Evolutionary conservation across 2,329 filamentous ascomycete genomes (phyloP).

Genomic region (Ophiostoma piceae): DNA sequence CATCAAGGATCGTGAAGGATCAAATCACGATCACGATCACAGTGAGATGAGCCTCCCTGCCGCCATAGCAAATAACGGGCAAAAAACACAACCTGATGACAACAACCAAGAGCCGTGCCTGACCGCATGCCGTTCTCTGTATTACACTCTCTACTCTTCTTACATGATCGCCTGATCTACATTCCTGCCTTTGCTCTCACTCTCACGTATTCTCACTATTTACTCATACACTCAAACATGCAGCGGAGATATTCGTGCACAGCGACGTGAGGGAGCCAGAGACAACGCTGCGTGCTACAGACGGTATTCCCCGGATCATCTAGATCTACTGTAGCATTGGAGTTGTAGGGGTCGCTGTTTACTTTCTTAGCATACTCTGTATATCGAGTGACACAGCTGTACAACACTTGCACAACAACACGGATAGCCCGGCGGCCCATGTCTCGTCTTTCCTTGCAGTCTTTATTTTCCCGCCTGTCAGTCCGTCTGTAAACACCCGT

Average conservation of each 20-base stretch:
- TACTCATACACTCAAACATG: background rate
- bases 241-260: constrained; percentile 1
- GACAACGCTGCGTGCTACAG: background rate
- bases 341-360: background rate
- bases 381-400: background rate
- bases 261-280: background rate
- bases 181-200: background rate
- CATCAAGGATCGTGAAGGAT: too few relatives aligned
- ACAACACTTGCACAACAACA: background rate
- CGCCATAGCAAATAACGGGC: background rate
- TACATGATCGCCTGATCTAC: background rate
- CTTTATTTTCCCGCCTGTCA: background rate
- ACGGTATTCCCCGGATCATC: background rate
- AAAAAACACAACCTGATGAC: background rate
- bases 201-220: background rate
- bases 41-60: background rate
- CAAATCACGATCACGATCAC: too few relatives aligned
- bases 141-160: background rate
- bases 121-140: background rate
- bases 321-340: constrained; percentile 1
- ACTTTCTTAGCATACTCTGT: background rate
- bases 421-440: background rate
- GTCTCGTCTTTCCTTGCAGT: background rate
- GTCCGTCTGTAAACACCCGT: background rate
- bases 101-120: background rate